These are phyloP conservation scores for Cladobotryum mycophilum DNA, from an alignment of 2,329 filamentous ascomycete genomes.

Conservation along the genomic window DNA sequence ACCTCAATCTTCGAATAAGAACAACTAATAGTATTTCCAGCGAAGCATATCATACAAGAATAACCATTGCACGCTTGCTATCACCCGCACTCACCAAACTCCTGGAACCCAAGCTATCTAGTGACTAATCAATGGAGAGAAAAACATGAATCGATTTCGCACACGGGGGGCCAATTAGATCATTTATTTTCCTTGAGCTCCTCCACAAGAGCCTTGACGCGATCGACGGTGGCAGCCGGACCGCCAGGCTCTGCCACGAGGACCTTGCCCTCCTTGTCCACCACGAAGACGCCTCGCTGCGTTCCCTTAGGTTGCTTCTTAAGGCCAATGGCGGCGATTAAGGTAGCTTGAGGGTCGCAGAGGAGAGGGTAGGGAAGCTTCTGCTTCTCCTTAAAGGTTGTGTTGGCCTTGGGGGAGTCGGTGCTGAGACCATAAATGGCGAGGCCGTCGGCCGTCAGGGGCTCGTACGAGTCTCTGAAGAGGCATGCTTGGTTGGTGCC, in stretches of 20 bases:
- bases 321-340: slow-evolving; percentile 83
- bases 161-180: neutral
- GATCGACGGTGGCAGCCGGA: slow-evolving; percentile 70
- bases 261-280: slow-evolving; percentile 77
- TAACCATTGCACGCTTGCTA: slow-evolving; percentile 10
- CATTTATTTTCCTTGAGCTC: slow-evolving; percentile 24
- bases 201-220: slow-evolving; percentile 65
- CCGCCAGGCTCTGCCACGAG: slow-evolving; percentile 68
- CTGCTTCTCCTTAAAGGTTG: slow-evolving; percentile 86
- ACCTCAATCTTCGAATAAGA: too few relatives aligned
- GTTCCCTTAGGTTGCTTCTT: slow-evolving; percentile 80
- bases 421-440: slow-evolving; percentile 84
- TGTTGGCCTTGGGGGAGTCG: slow-evolving; percentile 87
- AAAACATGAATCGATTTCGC: neutral
- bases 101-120: slow-evolving; percentile 6
- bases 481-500: slow-evolving; percentile 90
- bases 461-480: slow-evolving; percentile 79
- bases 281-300: slow-evolving; percentile 77
- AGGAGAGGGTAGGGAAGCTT: slow-evolving; percentile 82
- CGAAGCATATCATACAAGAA: neutral
- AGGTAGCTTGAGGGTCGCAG: slow-evolving; percentile 67
- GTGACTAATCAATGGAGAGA: neutral
- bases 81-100: slow-evolving; percentile 11
- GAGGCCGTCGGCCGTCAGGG: slow-evolving; percentile 71
- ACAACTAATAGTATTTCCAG: neutral